Percentiles rank a stretch among this genome's conserved stretches.
Conservation (phyloP, 768 basidiomycete species). For the Coprinopsis cinerea region DNA sequence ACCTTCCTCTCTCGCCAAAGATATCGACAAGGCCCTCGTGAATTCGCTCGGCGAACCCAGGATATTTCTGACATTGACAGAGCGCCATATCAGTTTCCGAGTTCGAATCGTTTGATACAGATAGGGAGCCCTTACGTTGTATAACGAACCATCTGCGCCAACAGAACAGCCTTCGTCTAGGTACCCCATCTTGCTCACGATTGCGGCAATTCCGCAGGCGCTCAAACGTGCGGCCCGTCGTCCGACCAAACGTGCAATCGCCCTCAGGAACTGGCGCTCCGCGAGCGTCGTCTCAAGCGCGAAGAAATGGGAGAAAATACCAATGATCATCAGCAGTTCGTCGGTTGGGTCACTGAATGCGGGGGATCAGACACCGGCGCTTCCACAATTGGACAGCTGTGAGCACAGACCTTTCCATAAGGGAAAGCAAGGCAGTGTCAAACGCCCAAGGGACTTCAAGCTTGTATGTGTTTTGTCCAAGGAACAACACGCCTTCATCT, state of each 20-base stretch:
- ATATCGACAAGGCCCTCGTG: conserved; percentile 92
- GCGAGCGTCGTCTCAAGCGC: conserved; percentile 93
- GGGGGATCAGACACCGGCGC: not conserved
- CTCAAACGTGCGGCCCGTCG: conserved; percentile 86
- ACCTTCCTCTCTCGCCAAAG: conserved; percentile 94
- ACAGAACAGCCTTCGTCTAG: conserved; percentile 87
- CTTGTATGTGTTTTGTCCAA: conserved; percentile 98
- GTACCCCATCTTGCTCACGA: conserved; percentile 92
- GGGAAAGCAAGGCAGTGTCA: conserved; percentile 93
- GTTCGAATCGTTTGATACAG: not conserved
- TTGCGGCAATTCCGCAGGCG: conserved; percentile 94
- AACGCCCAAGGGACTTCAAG: conserved; percentile 89
- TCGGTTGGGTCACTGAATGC: conserved; percentile 76
- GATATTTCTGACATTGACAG: conserved; percentile 77
- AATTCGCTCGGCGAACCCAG: conserved; percentile 87
- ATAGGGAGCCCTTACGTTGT: conserved; percentile 66
- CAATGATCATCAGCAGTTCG: conserved; percentile 93
- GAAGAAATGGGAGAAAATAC: conserved; percentile 97
- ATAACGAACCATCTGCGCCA: conserved; percentile 91
- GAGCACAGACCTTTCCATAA: conserved; percentile 80
- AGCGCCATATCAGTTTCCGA: not conserved
- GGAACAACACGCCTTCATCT: conserved; percentile 94
- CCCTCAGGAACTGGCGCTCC: conserved; percentile 96
- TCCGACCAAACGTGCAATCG: conserved; percentile 85
- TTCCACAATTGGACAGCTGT: not conserved